Evolutionary conservation across 441 rosid genomes (phyloP), one percentile per base, ranked within the genome.

Genomic region (Erysimum cheiri): DNA sequence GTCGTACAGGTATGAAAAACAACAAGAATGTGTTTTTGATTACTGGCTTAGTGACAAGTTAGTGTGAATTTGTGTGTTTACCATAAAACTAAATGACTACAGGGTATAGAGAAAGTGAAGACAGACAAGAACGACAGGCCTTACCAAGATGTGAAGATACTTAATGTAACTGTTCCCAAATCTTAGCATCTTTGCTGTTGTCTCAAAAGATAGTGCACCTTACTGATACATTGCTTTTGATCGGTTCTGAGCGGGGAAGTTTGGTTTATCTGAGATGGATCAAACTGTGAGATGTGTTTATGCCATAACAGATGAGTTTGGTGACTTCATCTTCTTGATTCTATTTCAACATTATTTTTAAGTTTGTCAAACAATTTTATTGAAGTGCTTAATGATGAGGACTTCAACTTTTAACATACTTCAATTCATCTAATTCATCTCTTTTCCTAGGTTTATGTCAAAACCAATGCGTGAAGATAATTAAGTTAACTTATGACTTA

Each of bases 81-180:
- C 44, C 14, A 6, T 6, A 15, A 39, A 39, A 22, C 12, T 8
- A 32, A 57, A 32, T 66, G 48, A 66, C 0, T 1, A 59, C 91
- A 95, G 97, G 92, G 77, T 12, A 88, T 90, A 69, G 99, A 92
- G 89, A 95, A 92, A 84, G 97, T 92, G 82, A 94, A 94, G 88
- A 90, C 97, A 17, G 99, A 95, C 80, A 90, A 80, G 73, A 82
- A 71, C 43, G 99, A 95, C 68, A 85, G 77, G 78, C 98, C 99
- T 28, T 87, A 81, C 79, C 97, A 92, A 80, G 98, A 95, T 77
- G 90, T 95, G 11, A 95, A 95, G 83, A 89, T 92, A 60, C 78
- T 92, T 62, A 92, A 85, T 31, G 95, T 95, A 66, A 90, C 97
- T 2, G 89, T 90, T 8, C 98, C 99, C 7, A 92, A 88, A 82